phyloP scores from a whole-genome alignment of 495 filamentous ascomycete species.

The Tuber calosporum region DNA sequence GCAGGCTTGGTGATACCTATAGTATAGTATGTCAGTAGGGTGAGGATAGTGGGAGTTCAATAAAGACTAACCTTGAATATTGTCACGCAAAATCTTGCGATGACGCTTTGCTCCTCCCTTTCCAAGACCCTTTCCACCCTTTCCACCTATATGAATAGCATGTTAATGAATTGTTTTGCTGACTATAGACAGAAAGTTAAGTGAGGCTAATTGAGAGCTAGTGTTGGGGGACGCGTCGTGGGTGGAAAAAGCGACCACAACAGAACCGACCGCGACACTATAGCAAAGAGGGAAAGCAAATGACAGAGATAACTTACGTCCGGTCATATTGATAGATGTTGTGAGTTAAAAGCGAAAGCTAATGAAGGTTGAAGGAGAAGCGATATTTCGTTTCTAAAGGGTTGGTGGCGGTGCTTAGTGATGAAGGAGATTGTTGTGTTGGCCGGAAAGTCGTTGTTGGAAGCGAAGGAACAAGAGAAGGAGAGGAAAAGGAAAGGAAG shows the following conservation, averaged over 20 bases:
- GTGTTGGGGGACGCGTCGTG: slow-evolving; percentile 33
- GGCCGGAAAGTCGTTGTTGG: slow-evolving; percentile 35
- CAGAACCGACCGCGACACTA: slow-evolving; percentile 40
- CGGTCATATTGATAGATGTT: slow-evolving; percentile 68
- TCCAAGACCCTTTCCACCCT: slow-evolving; percentile 95
- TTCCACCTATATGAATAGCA: slow-evolving; percentile 58
- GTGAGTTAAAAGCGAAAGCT: background rate
- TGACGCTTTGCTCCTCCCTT: slow-evolving; percentile 84
- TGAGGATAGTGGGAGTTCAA: slow-evolving; percentile 29
- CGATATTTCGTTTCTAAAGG: background rate
- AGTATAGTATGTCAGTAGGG: slow-evolving; percentile 43
- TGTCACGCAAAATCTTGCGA: slow-evolving; percentile 98
- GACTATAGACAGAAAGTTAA: background rate
- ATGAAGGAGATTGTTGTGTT: slow-evolving; percentile 32
- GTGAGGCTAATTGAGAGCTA: slow-evolving; percentile 26
- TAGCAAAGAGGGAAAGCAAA: slow-evolving; percentile 25
- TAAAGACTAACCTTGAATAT: slow-evolving; percentile 62
- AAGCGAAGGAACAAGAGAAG: slow-evolving; percentile 39
- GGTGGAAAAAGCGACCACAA: slow-evolving; percentile 29
- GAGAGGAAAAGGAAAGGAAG: slow-evolving; percentile 38
- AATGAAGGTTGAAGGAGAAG: background rate
- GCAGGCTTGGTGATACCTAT: slow-evolving; percentile 99
- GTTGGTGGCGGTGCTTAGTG: slow-evolving; percentile 43
- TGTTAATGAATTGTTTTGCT: slow-evolving; percentile 37
- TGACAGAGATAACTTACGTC: slow-evolving; percentile 64